These are phyloP conservation scores for Fonsecaea erecta DNA, from an alignment of 2,329 filamentous ascomycete species.

Conservation along the genomic window DNA sequence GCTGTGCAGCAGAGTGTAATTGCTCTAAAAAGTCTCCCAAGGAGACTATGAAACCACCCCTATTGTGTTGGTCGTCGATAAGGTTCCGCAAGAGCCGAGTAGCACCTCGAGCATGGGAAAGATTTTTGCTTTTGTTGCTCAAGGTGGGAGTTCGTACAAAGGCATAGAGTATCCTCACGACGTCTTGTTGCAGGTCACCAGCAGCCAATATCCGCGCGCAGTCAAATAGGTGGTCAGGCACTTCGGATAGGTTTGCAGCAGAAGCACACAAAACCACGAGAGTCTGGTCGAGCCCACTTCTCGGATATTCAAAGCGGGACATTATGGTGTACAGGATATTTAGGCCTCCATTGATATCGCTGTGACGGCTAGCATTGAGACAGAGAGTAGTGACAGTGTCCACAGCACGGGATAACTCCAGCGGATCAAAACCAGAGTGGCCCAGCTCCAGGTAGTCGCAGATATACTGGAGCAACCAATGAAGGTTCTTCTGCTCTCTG, in stretches of 20 bases:
- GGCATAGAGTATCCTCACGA: conserved; percentile 28
- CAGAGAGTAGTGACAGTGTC: conserved; percentile 28
- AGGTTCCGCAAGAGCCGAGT: conserved; percentile 27
- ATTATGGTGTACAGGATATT: conserved; percentile 29
- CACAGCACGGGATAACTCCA: conserved; percentile 27
- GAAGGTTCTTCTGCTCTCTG: conserved; percentile 30
- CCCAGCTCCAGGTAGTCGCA: conserved; percentile 33
- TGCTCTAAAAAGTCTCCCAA: conserved; percentile 24
- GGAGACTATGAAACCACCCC: conserved; percentile 26
- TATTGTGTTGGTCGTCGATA: conserved; percentile 20
- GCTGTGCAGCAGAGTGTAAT: conserved; percentile 28
- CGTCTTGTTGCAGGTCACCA: conserved; percentile 22
- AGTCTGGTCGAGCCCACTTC: conserved; percentile 27
- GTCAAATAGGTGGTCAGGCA: conserved; percentile 28
- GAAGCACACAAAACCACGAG: conserved; percentile 34
- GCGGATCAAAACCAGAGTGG: conserved; percentile 23
- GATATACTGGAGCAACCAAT: conserved; percentile 34
- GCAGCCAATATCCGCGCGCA: conserved; percentile 28
- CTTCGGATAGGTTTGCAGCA: conserved; percentile 27
- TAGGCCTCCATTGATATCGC: conserved; percentile 34
- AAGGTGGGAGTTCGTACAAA: conserved; percentile 27
- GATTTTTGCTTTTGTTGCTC: conserved; percentile 26
- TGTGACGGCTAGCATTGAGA: conserved; percentile 27
- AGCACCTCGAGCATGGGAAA: conserved; percentile 33
- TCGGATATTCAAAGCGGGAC: conserved; percentile 29